phyloP scores from a whole-genome alignment of 1,284 basidiomycete species.

The Tremellales sp. region DNA sequence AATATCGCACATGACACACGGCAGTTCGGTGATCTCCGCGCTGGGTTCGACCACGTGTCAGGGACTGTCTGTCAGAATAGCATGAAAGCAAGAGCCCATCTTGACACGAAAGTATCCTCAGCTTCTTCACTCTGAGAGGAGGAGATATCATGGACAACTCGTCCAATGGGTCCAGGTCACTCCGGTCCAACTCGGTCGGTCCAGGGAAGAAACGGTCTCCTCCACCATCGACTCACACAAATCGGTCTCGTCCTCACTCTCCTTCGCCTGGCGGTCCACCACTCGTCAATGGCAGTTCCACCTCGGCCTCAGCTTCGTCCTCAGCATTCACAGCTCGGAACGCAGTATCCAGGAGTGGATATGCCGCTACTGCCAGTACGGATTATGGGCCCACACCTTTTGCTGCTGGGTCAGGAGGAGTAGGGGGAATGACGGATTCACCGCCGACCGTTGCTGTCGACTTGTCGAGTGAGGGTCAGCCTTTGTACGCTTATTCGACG shows the following conservation, averaged over 20 bases:
- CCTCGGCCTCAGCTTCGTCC: background rate
- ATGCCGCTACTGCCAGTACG: background rate
- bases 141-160: no score
- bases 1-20: no score
- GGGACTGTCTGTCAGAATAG: no score
- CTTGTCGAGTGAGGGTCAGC: background rate
- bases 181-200: no score
- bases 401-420: background rate
- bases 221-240: background rate
- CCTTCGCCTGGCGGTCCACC: background rate
- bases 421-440: no score
- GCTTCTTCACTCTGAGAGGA: no score
- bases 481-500: slow-evolving; percentile 69
- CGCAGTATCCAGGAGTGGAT: background rate
- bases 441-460: background rate
- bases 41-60: no score
- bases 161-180: background rate
- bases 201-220: background rate
- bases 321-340: no score
- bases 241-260: background rate
- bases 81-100: no score
- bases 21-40: no score
- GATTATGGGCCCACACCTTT: background rate
- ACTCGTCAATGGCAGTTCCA: background rate
- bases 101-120: no score